Evolutionary conservation across 2,329 filamentous ascomycete genomes (phyloP), one percentile per base, ranked within the genome.

Genomic region (Ophiostoma sp.): DNA sequence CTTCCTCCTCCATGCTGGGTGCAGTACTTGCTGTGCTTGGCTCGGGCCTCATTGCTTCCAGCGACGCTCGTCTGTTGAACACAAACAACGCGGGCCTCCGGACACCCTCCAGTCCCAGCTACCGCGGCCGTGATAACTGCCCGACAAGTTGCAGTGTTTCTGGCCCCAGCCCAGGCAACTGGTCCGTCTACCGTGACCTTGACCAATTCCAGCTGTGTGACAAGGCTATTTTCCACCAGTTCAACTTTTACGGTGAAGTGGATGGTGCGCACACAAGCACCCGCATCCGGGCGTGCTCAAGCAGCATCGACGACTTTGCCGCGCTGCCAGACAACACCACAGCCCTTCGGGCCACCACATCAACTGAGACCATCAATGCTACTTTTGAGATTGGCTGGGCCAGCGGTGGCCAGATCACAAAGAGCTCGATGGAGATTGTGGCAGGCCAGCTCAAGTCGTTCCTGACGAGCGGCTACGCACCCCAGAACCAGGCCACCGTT

Each of bases 101-200:
- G 10, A 64, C 27, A 10, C 31, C 57, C 3, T 17, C 57, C 10
- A 64, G 57, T 35, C 57, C 57, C 27, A 35, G 17, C 57, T 64
- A 64, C 57, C 57, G 57, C 27, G 57, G 57, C 57, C 57, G 57
- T n/a, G 57, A 64, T 31, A 64, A 64, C 57, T 68, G 67, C 11
- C 67, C 67, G 17, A 33, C 31, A 20, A 13, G 48, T 31, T 68
- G 67, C 67, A 57, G 44, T 27, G 4, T 57, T 4, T 35, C 67
- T 7, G 67, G 67, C 31, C 15, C 67, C 10, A 54, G 39, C 67
- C 35, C 67, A 7, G 67, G 44, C 17, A 68, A 68, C 48, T 68
- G 67, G 67, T 54, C 67, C 8, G 27, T 67, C 27, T 67, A 57
- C 41, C 27, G 48, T 33, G 48, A 44, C 67, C 67, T 67, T 31